Evolutionary conservation across 805 yeast species (phyloP).

Genomic region (Kazachstania viticola): DNA sequence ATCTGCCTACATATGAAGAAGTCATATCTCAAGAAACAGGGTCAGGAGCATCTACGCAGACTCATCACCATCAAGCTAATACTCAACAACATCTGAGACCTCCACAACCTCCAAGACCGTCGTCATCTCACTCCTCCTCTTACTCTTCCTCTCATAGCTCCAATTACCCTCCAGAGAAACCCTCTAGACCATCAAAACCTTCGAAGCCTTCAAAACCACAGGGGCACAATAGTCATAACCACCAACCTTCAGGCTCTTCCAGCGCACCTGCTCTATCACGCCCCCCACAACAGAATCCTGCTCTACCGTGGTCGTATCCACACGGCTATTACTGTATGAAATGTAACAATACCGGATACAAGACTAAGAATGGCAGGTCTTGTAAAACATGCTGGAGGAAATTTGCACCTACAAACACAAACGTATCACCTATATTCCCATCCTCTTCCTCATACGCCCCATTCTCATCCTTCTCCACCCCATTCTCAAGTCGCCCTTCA

Average conservation of each 20-base stretch:
- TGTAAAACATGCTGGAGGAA: conserved; percentile 63
- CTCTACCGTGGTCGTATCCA: conserved; percentile 60
- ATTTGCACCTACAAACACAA: conserved; percentile 35
- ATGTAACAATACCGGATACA: conserved; percentile 65
- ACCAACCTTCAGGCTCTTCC: background rate
- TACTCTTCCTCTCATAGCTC: background rate
- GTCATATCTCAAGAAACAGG: too few relatives aligned
- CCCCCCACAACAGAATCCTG: conserved; percentile 1
- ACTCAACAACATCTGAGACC: background rate
- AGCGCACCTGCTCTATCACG: conserved; percentile 1
- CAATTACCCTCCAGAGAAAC: too few relatives aligned
- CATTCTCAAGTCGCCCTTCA: conserved; percentile 21
- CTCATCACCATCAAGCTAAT: too few relatives aligned
- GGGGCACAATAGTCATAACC: too few relatives aligned
- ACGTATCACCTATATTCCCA: conserved; percentile 3
- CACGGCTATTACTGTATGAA: conserved; percentile 46
- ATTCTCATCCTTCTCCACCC: conserved; percentile 10
- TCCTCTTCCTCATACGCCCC: conserved; percentile 7
- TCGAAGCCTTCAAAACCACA: too few relatives aligned
- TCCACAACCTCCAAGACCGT: conserved; percentile 2
- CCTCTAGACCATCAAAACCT: too few relatives aligned
- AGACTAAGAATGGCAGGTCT: conserved; percentile 44
- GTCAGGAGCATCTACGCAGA: too few relatives aligned
- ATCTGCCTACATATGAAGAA: conserved; percentile 39
- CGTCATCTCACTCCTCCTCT: background rate